phyloP scores from a whole-genome alignment of 345 rosid species.

The Tarenaya hassleriana region DNA sequence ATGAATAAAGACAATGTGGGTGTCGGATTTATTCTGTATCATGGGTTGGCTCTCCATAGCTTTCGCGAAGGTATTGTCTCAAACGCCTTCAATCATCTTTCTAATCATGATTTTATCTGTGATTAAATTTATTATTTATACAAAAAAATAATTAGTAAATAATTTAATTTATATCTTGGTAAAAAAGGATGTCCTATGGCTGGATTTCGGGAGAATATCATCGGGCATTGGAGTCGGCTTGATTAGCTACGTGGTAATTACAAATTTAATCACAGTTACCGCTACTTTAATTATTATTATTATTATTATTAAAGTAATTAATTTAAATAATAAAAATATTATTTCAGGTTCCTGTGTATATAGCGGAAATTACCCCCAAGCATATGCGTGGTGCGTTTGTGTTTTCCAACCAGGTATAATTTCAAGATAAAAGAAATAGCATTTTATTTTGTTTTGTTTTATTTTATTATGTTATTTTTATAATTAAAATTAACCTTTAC shows the following conservation, averaged over 20 bases:
- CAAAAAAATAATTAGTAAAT: too few species aligned
- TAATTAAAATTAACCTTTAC: background rate
- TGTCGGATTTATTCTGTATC: slow-evolving; percentile 27
- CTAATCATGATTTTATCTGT: background rate
- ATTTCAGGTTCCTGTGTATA: slow-evolving; percentile 30
- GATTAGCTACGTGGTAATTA: slow-evolving; percentile 30
- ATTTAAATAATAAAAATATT: background rate
- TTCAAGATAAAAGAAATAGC: background rate
- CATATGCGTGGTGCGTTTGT: slow-evolving; percentile 28
- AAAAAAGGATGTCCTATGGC: slow-evolving; percentile 27
- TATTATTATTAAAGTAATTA: background rate
- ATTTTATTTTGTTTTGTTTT: too few species aligned
- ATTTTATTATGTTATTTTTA: background rate
- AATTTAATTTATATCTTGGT: background rate
- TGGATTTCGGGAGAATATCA: slow-evolving; percentile 25
- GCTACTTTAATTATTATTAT: background rate
- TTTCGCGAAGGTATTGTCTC: slow-evolving; percentile 31
- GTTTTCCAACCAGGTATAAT: slow-evolving; percentile 26
- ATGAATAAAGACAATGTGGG: slow-evolving; percentile 34
- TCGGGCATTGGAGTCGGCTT: slow-evolving; percentile 30
- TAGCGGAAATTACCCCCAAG: slow-evolving; percentile 31
- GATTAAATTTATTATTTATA: background rate
- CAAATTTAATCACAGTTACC: background rate
- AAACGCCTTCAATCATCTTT: background rate
- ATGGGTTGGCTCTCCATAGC: slow-evolving; percentile 38